These are phyloP conservation scores for Yamadazyma epiphylla DNA, from an alignment of 1,139 yeast genomes.

Conservation along the genomic window DNA sequence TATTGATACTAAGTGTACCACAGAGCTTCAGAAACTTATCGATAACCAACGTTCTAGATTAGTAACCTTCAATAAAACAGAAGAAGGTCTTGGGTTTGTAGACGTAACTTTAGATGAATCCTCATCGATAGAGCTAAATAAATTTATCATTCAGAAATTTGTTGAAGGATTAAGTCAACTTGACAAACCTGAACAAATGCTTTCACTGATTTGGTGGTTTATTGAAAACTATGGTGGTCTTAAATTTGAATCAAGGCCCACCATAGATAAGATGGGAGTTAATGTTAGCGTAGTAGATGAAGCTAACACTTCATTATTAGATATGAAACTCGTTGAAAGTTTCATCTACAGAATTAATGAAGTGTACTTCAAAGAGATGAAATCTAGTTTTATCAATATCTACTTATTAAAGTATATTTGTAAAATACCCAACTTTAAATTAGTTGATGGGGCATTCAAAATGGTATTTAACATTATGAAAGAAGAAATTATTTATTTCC, in stretches of 20 bases:
- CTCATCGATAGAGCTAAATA: conserved; percentile 16
- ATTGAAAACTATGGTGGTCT: conserved; percentile 36
- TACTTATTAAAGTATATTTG: conserved; percentile 6
- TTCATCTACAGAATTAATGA: conserved; percentile 29
- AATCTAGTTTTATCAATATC: conserved; percentile 9
- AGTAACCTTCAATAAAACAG: neutral
- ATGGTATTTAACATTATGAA: conserved; percentile 26
- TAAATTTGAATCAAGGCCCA: conserved; percentile 11
- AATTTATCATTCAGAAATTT: conserved; percentile 26
- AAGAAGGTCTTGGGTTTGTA: conserved; percentile 1
- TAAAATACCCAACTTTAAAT: conserved; percentile 1
- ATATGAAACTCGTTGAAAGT: conserved; percentile 18
- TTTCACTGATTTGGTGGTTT: conserved; percentile 26
- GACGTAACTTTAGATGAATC: neutral
- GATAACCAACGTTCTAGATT: conserved; percentile 1
- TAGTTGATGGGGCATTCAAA: conserved; percentile 3
- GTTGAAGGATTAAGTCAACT: conserved; percentile 31
- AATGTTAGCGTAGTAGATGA: conserved; percentile 7
- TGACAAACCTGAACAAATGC: conserved; percentile 30
- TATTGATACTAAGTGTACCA: conserved; percentile 3
- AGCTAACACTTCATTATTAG: conserved; percentile 6
- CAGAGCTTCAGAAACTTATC: neutral
- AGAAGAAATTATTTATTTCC: conserved; percentile 32
- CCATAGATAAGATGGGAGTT: conserved; percentile 6
- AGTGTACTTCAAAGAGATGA: conserved; percentile 8